phyloP scores from a whole-genome alignment of 2,329 filamentous ascomycete genomes.

The Hypoxylon sp. region DNA sequence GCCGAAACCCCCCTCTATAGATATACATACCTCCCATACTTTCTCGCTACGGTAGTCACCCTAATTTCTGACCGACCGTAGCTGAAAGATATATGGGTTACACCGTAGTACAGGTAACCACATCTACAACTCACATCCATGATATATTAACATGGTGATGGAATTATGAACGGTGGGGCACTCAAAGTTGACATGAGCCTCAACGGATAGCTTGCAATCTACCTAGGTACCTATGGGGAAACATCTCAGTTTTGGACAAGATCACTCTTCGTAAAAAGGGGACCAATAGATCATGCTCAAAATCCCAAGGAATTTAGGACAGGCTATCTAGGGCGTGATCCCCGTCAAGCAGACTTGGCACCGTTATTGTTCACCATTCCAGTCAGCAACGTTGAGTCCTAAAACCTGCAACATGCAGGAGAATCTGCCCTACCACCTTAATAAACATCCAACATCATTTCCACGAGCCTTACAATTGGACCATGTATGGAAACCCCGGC shows the following conservation, averaged over 20 bases:
- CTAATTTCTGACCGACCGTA: neutral
- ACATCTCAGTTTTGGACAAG: constrained; percentile 6
- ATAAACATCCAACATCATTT: neutral
- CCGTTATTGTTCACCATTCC: neutral
- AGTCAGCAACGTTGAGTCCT: neutral
- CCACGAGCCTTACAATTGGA: neutral
- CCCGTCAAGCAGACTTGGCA: neutral
- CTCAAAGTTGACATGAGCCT: too few species aligned
- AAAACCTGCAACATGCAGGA: neutral
- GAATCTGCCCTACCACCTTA: neutral
- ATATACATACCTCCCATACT: constrained; percentile 8
- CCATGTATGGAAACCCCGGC: neutral
- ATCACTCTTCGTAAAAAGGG: neutral
- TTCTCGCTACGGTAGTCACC: neutral
- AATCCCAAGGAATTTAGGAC: neutral
- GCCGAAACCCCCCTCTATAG: constrained; percentile 14
- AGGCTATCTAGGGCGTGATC: neutral
- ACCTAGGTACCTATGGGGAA: neutral
- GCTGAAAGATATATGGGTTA: too few species aligned
- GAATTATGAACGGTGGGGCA: too few species aligned
- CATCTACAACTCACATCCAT: too few species aligned
- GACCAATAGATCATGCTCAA: neutral
- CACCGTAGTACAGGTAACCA: too few species aligned
- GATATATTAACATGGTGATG: too few species aligned
- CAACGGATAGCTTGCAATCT: too few species aligned